A percentile compares a stretch with the other conserved stretches of the same genome.
phyloP scores from a whole-genome alignment of 2,329 filamentous ascomycete genomes.

The Monosporascus sp. region DNA sequence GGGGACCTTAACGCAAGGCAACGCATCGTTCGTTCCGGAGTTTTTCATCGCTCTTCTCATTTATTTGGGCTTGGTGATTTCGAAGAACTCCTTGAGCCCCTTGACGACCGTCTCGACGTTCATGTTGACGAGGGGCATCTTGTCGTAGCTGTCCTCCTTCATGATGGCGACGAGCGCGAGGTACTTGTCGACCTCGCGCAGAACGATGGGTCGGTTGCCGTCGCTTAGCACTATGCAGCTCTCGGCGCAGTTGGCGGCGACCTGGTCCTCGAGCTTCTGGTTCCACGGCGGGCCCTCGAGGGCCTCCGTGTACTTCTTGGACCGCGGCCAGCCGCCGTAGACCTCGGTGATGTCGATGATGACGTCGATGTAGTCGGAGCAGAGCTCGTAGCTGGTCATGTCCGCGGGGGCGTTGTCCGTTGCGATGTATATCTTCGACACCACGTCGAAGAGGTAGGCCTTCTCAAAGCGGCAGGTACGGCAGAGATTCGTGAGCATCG shows the following conservation, averaged over 20 bases:
- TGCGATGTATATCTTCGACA: slow-evolving; percentile 98
- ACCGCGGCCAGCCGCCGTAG: slow-evolving; percentile 70
- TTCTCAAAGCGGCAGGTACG: slow-evolving; percentile 95
- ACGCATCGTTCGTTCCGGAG: no score
- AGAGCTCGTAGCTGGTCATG: slow-evolving; percentile 95
- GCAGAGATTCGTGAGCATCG: slow-evolving; percentile 88
- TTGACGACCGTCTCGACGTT: slow-evolving; percentile 79
- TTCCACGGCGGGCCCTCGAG: slow-evolving; percentile 58
- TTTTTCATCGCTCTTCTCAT: not conserved
- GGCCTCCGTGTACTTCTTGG: slow-evolving; percentile 46
- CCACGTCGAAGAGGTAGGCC: slow-evolving; percentile 94
- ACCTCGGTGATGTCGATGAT: slow-evolving; percentile 96
- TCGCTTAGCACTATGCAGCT: slow-evolving; percentile 64
- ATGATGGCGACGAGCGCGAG: slow-evolving; percentile 80
- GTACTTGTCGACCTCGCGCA: slow-evolving; percentile 67
- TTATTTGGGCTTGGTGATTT: slow-evolving; percentile 56
- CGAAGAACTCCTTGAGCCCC: slow-evolving; percentile 73
- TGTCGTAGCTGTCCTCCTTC: slow-evolving; percentile 78
- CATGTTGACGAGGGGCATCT: slow-evolving; percentile 80
- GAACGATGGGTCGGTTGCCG: slow-evolving; percentile 57
- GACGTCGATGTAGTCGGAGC: slow-evolving; percentile 96
- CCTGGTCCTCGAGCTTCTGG: slow-evolving; percentile 58
- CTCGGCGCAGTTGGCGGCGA: slow-evolving; percentile 61
- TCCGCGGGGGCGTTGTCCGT: slow-evolving; percentile 91
- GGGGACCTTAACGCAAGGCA: no score